Conservation (phyloP, 78 protist species). For the Dictyostelium firmibasis region DNA sequence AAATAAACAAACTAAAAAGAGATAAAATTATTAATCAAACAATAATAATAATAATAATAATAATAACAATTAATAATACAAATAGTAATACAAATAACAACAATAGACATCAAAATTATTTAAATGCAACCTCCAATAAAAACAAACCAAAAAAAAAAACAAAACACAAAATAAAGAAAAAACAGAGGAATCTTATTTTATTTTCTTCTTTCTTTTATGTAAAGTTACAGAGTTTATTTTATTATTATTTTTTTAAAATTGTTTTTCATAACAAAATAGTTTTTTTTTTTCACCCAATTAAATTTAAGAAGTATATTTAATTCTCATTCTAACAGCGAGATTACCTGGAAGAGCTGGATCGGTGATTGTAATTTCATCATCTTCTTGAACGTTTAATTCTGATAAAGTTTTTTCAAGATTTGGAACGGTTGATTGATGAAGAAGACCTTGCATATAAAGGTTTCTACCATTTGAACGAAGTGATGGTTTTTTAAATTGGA, state of each 20-base stretch:
- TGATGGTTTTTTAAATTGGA: constrained; percentile 66
- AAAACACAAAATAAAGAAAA: not conserved
- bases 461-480: constrained; percentile 60
- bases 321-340: constrained; percentile 31
- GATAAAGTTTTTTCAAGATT: constrained; percentile 81
- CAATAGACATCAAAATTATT: too few relatives aligned
- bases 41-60: not conserved
- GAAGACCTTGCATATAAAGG: constrained; percentile 84
- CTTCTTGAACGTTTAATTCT: constrained; percentile 36
- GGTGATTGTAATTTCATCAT: constrained; percentile 67
- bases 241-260: not conserved
- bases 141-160: not conserved
- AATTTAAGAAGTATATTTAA: not conserved
- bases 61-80: not conserved
- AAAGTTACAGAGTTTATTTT: not conserved
- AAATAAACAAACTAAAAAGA: constrained; percentile 1
- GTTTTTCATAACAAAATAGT: not conserved
- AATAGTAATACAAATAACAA: not conserved
- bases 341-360: constrained; percentile 82
- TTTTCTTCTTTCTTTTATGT: not conserved
- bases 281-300: not conserved
- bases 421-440: constrained; percentile 71
- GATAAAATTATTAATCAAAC: not conserved
- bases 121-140: not conserved
- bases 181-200: not conserved